Evolutionary conservation across 805 yeast genomes (phyloP), one percentile per base, ranked within the genome.

Genomic region (Yamadazyma takamatsuzukensis): DNA sequence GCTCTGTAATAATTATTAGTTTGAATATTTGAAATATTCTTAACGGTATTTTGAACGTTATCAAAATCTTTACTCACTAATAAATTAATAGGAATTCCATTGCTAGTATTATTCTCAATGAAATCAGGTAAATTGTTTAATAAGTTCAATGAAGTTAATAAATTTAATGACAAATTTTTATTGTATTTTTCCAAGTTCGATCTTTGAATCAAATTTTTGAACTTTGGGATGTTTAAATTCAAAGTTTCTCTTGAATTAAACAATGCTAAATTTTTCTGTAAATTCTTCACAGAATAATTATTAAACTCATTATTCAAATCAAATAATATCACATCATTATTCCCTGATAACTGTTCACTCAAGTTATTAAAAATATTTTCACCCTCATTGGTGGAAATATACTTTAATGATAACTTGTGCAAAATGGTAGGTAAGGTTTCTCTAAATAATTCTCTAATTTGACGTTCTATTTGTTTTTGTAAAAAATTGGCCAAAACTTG

Each of bases 391-490:
- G 39, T 19, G 5, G 40, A 32, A 24, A 42, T 39, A 39, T 63
- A 87, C 44, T 74, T 76, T 48, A 83, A 76, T 21, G 87, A 78
- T 36, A 85, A 70, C 47, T 81, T 76, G 58, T 87, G 89, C 32
- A 87, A 68, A 28, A 86, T 76, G 8, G 86, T 77, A 2, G 96
- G 96, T 33, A 87, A 68, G 32, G 86, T 82, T 51, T 87, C 96
- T 40, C 93, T 68, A 59, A 87, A 87, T 40, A 87, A 64, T 32
- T 81, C 85, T 33, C 94, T 64, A 21, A 87, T 79, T 53, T 84
- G 93, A 33, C 68, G 72, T 52, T 87, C 95, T 39, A 87, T 87
- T 52, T 86, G 93, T 28, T 74, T 73, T 51, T 87, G 95, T 40
- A 87, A 59, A 45, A 85, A 83, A 37, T 77, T 73, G n/a, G 94